These are phyloP conservation scores for Leavenworthia alabamica DNA, from an alignment of 345 rosid genomes.

Conservation along the genomic window DNA sequence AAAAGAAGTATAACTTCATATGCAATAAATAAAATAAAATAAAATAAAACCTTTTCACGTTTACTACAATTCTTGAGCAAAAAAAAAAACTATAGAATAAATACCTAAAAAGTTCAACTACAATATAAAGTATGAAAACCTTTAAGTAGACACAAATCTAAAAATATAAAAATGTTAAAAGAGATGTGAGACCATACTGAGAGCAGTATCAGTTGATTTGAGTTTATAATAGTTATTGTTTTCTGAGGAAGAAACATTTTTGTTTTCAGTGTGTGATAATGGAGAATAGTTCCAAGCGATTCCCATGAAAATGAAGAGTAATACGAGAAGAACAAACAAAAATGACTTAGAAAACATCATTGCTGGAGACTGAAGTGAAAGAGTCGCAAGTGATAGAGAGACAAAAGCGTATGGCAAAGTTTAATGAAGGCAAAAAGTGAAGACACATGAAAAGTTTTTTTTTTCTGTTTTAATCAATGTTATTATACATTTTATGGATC, in stretches of 20 bases:
- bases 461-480: no score
- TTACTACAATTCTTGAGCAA: neutral
- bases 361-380: constrained; percentile 21
- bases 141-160: neutral
- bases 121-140: no score
- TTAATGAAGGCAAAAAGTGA: neutral
- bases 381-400: neutral
- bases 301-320: neutral
- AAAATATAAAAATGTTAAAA: neutral
- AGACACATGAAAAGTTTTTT: no score
- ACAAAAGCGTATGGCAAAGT: constrained; percentile 9
- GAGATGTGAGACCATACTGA: neutral
- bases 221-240: neutral
- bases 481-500: no score
- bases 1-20: neutral
- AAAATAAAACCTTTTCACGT: neutral
- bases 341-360: constrained; percentile 24
- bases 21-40: neutral
- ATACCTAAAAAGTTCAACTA: neutral
- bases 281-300: neutral
- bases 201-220: neutral
- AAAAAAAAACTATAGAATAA: neutral
- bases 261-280: neutral
- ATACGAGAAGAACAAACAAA: constrained; percentile 12
- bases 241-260: neutral